Evolutionary conservation across 78 protist genomes (phyloP).

Genomic region (Paratrimastix pyriformis): DNA sequence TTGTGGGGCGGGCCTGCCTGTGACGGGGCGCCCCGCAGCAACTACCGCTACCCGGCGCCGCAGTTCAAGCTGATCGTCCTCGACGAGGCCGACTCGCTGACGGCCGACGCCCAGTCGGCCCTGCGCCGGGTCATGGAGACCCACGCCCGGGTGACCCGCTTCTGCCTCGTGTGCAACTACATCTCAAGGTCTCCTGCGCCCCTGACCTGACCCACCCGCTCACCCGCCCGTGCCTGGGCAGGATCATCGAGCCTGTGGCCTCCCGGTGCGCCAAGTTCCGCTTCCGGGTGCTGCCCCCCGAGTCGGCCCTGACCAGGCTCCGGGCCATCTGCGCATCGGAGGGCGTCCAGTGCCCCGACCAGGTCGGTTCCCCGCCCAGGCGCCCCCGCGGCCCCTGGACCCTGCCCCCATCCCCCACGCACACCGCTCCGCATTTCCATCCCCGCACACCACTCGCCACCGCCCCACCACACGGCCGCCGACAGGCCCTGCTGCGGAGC

Average conservation of each 20-base stretch:
- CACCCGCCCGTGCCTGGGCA: background rate
- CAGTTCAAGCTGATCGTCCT: conserved; percentile 85
- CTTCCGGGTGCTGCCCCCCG: conserved; percentile 70
- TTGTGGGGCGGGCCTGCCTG: too few relatives aligned
- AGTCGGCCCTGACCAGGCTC: conserved; percentile 43
- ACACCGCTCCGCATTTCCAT: background rate
- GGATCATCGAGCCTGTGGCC: conserved; percentile 91
- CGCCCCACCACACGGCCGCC: background rate
- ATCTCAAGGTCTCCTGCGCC: background rate
- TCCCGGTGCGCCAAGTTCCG: conserved; percentile 96
- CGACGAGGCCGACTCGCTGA: conserved; percentile 96
- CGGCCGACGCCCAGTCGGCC: conserved; percentile 82
- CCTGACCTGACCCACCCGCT: conserved; percentile 64
- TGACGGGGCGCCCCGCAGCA: too few relatives aligned
- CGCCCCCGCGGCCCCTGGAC: too few relatives aligned
- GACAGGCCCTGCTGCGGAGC: conserved; percentile 20
- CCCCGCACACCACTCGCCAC: background rate
- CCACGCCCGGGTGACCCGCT: conserved; percentile 56
- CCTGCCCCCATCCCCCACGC: too few relatives aligned
- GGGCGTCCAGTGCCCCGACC: conserved; percentile 16
- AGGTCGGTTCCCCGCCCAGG: background rate
- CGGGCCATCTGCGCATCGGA: conserved; percentile 49
- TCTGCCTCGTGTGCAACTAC: conserved; percentile 40
- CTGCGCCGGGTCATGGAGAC: conserved; percentile 54
- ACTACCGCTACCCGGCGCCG: conserved; percentile 52